Evolutionary conservation across 2,329 filamentous ascomycete species (phyloP).

Genomic region (Diplodia sapinea): DNA sequence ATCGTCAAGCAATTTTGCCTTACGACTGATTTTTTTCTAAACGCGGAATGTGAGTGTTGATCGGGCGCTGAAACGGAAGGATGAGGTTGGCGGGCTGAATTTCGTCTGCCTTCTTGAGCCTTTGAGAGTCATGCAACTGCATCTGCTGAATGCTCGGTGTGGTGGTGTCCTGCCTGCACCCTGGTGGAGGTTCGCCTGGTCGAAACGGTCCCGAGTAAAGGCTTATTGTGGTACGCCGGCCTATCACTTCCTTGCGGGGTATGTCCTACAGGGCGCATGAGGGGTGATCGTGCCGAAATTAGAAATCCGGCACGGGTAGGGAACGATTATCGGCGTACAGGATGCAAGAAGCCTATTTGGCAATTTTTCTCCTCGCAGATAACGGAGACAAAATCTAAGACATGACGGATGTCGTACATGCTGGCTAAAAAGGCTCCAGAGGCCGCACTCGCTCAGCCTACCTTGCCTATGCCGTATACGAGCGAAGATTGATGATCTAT

Average conservation of each 20-base stretch:
- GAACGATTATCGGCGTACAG: not conserved
- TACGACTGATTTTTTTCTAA: not conserved
- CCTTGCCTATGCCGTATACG: not conserved
- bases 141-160: not conserved
- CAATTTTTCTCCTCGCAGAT: not conserved
- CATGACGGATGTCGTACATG: slow-evolving; percentile 5
- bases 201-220: not conserved
- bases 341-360: slow-evolving; percentile 10
- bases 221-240: not conserved
- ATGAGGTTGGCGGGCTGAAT: not conserved
- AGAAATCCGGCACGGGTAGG: slow-evolving; percentile 6
- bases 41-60: not conserved
- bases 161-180: slow-evolving; percentile 13
- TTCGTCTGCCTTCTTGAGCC: not conserved
- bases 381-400: slow-evolving; percentile 13
- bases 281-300: slow-evolving; percentile 7
- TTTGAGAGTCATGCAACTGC: not conserved
- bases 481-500: not conserved
- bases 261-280: slow-evolving; percentile 9
- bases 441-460: slow-evolving; percentile 7
- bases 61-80: slow-evolving; percentile 10
- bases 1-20: slow-evolving; percentile 4
- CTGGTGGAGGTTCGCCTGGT: not conserved
- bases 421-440: not conserved
- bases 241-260: slow-evolving; percentile 7